A percentile compares a stretch with the other conserved stretches of the same genome.
Conservation (phyloP, 768 basidiomycete species). For the Macrolepiota albuminosa region DNA sequence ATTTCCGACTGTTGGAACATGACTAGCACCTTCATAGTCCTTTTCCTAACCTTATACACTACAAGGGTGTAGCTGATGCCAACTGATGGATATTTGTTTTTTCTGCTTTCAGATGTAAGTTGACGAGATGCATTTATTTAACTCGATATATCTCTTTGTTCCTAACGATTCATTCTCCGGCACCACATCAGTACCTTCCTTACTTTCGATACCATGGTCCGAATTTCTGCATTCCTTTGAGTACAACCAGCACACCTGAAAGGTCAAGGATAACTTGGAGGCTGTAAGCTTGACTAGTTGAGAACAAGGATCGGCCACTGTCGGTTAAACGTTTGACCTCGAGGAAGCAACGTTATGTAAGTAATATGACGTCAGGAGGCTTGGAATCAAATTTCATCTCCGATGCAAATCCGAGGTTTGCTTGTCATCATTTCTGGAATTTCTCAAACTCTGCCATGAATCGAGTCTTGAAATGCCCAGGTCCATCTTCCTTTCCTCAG, state of each 20-base stretch:
- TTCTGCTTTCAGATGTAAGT: background rate
- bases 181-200: background rate
- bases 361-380: background rate
- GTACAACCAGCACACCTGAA: background rate
- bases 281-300: background rate
- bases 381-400: background rate
- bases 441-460: background rate
- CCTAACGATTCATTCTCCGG: background rate
- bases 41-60: constrained; percentile 53
- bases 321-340: no score
- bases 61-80: constrained; percentile 28
- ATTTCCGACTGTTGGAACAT: background rate
- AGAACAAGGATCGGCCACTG: background rate
- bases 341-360: no score
- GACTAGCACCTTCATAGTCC: constrained; percentile 48
- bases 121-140: background rate
- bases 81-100: background rate
- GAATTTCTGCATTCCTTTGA: background rate
- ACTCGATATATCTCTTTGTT: background rate
- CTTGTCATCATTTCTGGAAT: background rate
- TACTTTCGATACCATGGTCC: background rate
- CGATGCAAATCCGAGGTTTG: background rate
- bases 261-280: background rate
- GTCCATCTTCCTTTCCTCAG: background rate
- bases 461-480: background rate